Base-by-base conservation (phyloP, 441 rosid species). In the Euphorbia celastroides region DNA sequence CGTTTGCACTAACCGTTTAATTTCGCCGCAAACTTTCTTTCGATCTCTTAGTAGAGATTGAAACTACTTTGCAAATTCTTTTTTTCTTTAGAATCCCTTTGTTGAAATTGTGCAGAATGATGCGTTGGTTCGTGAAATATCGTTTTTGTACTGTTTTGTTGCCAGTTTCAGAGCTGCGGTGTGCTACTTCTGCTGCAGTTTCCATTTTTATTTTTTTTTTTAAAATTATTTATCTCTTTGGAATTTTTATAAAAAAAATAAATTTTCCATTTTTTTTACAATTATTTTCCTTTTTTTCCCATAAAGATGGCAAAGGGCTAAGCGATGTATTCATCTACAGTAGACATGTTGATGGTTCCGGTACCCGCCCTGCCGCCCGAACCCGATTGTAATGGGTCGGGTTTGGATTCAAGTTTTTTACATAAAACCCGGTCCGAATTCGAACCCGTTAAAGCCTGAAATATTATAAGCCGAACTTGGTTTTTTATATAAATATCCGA, bases 141-240 rank as follows among this genome's bases (percentile, higher is more conserved):
- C 31, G 10, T 42, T 62, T 42, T 62, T 62, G 66, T 62, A 25
- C 28, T 44, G 20, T 13, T n/a, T n/a, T 28, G 55, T 42, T 62
- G 51, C 66, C 17, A 62, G 34, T 62, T 26, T 28, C 36, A 13
- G 31, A 62, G 55, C 54, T 44, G 28, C 52, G 26, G 38, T 28
- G 61, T 28, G 26, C 38, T 58, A 34, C 58, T 55, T 13, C 56
- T 51, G 56, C 11, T 58, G 19, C 12, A 7, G 42, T n/a, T 58
- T 11, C 12, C 44, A 38, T 27, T 14, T 56, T 56, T 19, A 50
- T n/a, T 50, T 50, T 50, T 50, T 50, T 50, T 50, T n/a, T 3
- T 17, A 4, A 1, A 6, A 10, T 26, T 55, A 7, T 52, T 55
- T 55, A 25, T 25, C 20, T n/a, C n/a, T 50, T 23, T 12, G 17